Conservation (phyloP, 805 yeast species). For the Kodamaea jinghongensis region DNA sequence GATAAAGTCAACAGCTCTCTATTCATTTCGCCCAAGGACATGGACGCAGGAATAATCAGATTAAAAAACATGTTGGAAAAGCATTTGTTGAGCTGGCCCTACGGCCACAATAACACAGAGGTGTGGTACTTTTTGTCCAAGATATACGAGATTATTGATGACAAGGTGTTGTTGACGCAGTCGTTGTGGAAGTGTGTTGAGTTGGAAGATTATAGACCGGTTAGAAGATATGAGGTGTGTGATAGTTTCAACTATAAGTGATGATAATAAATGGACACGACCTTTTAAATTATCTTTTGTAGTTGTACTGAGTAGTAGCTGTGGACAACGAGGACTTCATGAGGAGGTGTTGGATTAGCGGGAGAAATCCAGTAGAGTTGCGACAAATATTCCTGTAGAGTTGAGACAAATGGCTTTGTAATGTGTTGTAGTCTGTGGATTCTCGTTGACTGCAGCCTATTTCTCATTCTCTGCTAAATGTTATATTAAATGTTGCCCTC, state of each 20-base stretch:
- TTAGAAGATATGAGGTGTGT: conserved; percentile 37
- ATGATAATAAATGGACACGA: too few species aligned
- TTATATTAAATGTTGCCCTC: too few species aligned
- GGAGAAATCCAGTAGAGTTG: too few species aligned
- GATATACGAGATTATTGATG: conserved; percentile 59
- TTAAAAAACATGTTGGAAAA: conserved; percentile 46
- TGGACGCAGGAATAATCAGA: conserved; percentile 58
- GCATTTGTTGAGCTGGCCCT: conserved; percentile 36
- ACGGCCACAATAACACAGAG: conserved; percentile 47
- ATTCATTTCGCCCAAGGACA: conserved; percentile 56
- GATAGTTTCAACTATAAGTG: conserved; percentile 20
- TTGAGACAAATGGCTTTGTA: too few species aligned
- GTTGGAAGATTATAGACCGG: conserved; percentile 60
- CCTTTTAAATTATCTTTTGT: too few species aligned
- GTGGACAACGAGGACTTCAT: too few species aligned
- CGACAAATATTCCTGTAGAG: too few species aligned
- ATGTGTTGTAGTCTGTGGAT: too few species aligned
- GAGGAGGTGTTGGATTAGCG: too few species aligned
- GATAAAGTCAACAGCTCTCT: conserved; percentile 29
- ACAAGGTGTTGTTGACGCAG: conserved; percentile 43
- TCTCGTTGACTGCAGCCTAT: too few species aligned
- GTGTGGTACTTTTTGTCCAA: conserved; percentile 67
- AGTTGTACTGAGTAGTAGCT: too few species aligned
- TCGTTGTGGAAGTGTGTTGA: conserved; percentile 64
- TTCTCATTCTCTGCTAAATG: too few species aligned